Base-by-base conservation (phyloP, 768 basidiomycete species). In the Fomitopsis pulvina region DNA sequence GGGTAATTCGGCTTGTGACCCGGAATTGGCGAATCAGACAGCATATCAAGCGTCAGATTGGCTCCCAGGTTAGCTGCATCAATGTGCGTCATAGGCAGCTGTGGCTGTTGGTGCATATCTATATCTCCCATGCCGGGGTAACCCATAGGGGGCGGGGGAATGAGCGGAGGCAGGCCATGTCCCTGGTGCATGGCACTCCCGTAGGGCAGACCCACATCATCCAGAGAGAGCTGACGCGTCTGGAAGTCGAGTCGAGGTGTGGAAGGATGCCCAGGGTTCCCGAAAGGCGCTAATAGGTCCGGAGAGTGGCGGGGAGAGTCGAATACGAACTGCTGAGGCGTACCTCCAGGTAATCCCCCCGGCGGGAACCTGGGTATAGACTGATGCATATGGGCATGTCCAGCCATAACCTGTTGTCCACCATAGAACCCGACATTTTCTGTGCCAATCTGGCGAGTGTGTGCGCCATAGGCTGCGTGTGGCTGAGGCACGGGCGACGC, bases 1-100 rank as follows among this genome's bases (percentile, higher is more conserved):
- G 71, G 61, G 48, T 71, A 68, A 26, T 63, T 58, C 1, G 71
- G 71, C 42, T 68, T 69, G 41, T 61, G 59, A 12, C 68, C 68
- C 0, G 59, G 55, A n/a, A 58, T 45, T 14, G 59, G 60, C 5
- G 68, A 67, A 53, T 72, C 67, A 9, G 54, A 41, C 16, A 68
- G 59, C 12, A 54, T 50, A 22, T 57, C 42, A 9, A 67, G 56
- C 18, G 52, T 62, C 2, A 62, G 51, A 6, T 55, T 37, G 14
- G 50, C 37, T 32, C 34, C 51, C 34, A 37, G 14, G 34, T 6
- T 37, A 18, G 34, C 34, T 4, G 34, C 34, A 18, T 12, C 34
- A 18, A 14, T 37, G 34, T 37, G 34, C 4, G 34, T 37, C 34
- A 37, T 5, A 37, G 34, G 34, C 14, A 7, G 34, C 14, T 16